Evolutionary conservation across 2,329 filamentous ascomycete genomes (phyloP), one percentile per base, ranked within the genome.

Genomic region (Albifimbria verrucaria): DNA sequence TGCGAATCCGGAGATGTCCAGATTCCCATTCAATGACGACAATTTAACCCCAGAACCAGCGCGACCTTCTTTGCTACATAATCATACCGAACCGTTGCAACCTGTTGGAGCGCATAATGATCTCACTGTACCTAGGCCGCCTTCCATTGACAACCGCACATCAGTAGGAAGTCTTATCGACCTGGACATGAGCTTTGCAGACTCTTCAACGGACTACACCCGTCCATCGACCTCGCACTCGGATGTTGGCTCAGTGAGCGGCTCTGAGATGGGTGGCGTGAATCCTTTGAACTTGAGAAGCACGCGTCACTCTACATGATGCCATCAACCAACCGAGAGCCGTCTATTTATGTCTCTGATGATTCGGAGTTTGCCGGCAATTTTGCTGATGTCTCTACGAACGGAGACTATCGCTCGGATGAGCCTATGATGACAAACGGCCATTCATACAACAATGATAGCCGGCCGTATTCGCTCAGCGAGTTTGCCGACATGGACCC

Each of bases 261-360:
- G 82, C 49, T 83, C 82, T 1, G 80, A 85, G 52, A 65, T 80
- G 26, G 77, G 80, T 23, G 73, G 76, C 12, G 76, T 73, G 2
- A 82, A 83, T 58, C 82, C 83, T 87, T 87, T 53, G 81, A 86
- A 51, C 72, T 87, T 3, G 84, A 87, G 64, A 77, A 79, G n/a
- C 83, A 86, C 58, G 73, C 81, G 1, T 85, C 82, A 1, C 68
- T 84, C 2, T 82, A 83, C 56, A 71, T 70, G 12, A 62, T 67
- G 59, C 66, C 72, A 4, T 61, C 68, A 4, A 65, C 68, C 1
- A 73, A 70, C 48, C 73, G 81, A 32, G 80, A 83, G 57, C 80
- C 81, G 1, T 83, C 80, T 3, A 83, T 85, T 46, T 86, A 85
- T 60, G 77, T 85, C 10, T 80, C 80, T 1, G 82, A 85, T 55